Evolutionary conservation across 2,329 filamentous ascomycete species (phyloP).

Genomic region (Laburnicola sp.): DNA sequence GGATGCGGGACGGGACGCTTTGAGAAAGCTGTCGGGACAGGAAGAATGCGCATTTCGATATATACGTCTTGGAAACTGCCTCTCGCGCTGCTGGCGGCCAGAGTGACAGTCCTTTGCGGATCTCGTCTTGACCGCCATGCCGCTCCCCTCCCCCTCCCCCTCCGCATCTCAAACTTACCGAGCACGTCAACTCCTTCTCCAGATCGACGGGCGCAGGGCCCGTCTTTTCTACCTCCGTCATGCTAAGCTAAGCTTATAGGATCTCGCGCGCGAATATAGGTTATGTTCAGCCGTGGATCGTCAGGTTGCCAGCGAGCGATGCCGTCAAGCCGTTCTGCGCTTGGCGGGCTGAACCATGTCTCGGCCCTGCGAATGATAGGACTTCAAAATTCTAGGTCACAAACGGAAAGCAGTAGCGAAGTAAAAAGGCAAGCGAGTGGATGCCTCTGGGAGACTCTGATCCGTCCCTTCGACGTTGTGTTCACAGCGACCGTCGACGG

Average conservation of each 20-base stretch:
- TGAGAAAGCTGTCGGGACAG: not conserved
- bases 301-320: slow-evolving; percentile 17
- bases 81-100: not conserved
- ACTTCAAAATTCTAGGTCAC: not conserved
- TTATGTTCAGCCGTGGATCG: slow-evolving; percentile 1
- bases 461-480: not conserved
- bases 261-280: not conserved
- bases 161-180: slow-evolving; percentile 63
- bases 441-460: not conserved
- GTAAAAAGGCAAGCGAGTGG: slow-evolving; percentile 1
- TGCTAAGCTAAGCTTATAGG: slow-evolving; percentile 18
- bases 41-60: not conserved
- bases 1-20: slow-evolving; percentile 2
- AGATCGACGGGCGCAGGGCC: slow-evolving; percentile 64
- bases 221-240: slow-evolving; percentile 38
- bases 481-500: not conserved
- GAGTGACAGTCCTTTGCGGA: not conserved
- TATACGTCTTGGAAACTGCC: not conserved
- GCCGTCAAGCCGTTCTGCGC: slow-evolving; percentile 7
- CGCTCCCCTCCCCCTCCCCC: slow-evolving; percentile 12
- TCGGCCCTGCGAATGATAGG: not conserved
- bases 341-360: slow-evolving; percentile 11
- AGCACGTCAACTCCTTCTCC: slow-evolving; percentile 93
- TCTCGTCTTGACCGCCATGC: not conserved
- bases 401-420: not conserved